Evolutionary conservation across 169 alveolate genomes (phyloP).

Genomic region (Eimeria brunetti): DNA sequence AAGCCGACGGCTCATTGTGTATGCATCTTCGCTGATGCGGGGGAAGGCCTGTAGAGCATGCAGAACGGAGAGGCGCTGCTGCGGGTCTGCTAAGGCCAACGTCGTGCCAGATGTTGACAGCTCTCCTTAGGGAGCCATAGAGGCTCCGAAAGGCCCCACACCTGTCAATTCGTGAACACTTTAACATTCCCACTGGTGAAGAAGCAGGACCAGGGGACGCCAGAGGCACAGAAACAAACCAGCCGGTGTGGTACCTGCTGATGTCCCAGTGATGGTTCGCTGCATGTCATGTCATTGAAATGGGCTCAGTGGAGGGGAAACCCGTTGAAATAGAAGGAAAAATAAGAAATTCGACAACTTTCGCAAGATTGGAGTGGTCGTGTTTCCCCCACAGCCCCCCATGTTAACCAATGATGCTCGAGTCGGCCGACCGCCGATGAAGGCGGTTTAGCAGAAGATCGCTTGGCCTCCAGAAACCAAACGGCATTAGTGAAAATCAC

Average conservation of each 20-base stretch:
- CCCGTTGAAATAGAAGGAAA: background rate
- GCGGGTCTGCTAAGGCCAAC: background rate
- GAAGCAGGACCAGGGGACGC: background rate
- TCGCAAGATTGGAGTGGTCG: background rate
- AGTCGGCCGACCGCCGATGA: background rate
- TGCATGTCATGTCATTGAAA: slow-evolving; percentile 13
- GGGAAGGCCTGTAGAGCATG: background rate
- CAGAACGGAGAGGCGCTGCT: background rate
- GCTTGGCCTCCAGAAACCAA: background rate
- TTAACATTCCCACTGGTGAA: background rate
- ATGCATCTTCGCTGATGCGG: background rate
- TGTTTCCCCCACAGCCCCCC: background rate
- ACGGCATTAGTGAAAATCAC: background rate
- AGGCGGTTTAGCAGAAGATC: background rate
- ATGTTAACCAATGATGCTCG: background rate
- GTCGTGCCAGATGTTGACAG: background rate
- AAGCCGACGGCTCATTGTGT: background rate
- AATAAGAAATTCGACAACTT: background rate
- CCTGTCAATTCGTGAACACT: background rate
- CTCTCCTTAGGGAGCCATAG: background rate
- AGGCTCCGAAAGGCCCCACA: background rate
- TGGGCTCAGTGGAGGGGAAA: background rate
- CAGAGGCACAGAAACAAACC: background rate
- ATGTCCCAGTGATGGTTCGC: background rate
- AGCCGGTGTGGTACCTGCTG: background rate